Evolutionary conservation across 2,329 filamentous ascomycete genomes (phyloP).

Genomic region (Cladophialophora bantiana): DNA sequence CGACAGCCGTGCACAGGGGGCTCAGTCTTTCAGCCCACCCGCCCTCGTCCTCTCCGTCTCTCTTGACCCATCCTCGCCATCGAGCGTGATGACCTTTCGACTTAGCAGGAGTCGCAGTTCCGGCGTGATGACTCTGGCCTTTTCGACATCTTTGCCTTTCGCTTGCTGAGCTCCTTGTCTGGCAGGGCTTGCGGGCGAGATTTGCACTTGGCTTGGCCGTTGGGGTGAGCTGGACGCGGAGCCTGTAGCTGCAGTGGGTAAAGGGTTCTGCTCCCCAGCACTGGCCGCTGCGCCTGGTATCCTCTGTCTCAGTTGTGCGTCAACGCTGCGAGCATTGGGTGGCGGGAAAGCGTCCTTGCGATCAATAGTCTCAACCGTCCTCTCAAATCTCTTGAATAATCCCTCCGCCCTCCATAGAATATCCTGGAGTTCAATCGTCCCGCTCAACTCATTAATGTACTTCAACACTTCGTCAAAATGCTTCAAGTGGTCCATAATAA

Average conservation of each 20-base stretch:
- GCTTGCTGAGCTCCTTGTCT: constrained; percentile 27
- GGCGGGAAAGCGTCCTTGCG: constrained; percentile 85
- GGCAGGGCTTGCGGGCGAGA: constrained; percentile 34
- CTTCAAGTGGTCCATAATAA: constrained; percentile 92
- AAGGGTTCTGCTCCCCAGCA: not conserved
- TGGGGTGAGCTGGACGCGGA: not conserved
- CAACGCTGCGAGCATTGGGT: constrained; percentile 48
- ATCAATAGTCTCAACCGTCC: constrained; percentile 88
- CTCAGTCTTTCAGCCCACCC: constrained; percentile 38
- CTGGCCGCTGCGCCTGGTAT: constrained; percentile 20
- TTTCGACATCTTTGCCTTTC: constrained; percentile 39
- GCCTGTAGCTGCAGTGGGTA: constrained; percentile 3
- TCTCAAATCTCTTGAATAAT: constrained; percentile 85
- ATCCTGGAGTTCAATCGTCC: constrained; percentile 86
- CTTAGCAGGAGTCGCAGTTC: constrained; percentile 69
- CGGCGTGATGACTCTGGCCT: constrained; percentile 64
- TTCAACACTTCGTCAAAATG: constrained; percentile 98
- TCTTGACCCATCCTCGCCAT: constrained; percentile 42
- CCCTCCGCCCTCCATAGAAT: constrained; percentile 87
- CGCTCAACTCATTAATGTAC: constrained; percentile 94
- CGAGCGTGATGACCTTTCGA: constrained; percentile 63
- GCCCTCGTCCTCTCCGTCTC: constrained; percentile 28
- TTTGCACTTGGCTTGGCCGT: not conserved
- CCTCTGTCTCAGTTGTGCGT: constrained; percentile 24
- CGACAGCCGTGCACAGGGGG: not conserved